Percentiles rank a stretch among this genome's conserved stretches.
Conservation (phyloP, 2,329 filamentous ascomycete species). For the Ophiostoma quercus region DNA sequence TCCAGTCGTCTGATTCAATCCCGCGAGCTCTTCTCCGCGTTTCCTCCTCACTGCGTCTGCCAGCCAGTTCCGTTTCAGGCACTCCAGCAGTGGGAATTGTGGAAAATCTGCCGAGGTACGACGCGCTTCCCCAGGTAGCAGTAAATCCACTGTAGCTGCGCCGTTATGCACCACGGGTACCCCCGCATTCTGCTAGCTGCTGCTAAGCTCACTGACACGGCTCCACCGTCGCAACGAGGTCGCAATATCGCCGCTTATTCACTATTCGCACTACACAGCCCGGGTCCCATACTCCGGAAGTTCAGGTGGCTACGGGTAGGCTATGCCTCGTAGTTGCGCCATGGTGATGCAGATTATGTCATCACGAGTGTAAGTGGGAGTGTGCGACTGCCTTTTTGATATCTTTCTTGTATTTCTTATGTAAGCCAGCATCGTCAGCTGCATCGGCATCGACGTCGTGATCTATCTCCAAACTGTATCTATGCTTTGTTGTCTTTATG, state of each 20-base stretch:
- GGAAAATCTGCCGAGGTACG: constrained; percentile 21
- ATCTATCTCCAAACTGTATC: neutral
- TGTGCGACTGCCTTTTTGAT: neutral
- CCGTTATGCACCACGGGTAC: neutral
- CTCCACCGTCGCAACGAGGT: neutral
- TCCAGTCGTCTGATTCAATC: neutral
- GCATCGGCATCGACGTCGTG: neutral
- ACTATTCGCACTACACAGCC: neutral
- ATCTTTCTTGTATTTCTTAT: neutral
- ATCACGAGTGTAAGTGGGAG: neutral
- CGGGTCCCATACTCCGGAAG: constrained; percentile 7
- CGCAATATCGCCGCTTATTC: neutral
- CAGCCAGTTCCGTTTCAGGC: no score
- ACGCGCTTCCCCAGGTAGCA: constrained; percentile 8
- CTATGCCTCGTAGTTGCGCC: neutral
- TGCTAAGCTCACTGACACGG: neutral
- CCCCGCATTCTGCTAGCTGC: neutral
- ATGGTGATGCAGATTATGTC: neutral
- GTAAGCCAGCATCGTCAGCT: neutral
- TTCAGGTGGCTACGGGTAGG: neutral
- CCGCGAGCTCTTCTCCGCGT: neutral
- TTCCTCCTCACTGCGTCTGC: neutral
- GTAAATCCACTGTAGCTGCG: neutral
- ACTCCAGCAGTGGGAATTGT: neutral
- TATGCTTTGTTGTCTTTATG: no score